Evolutionary conservation across 2,329 filamentous ascomycete species (phyloP).

Genomic region (Claviceps cyperi): DNA sequence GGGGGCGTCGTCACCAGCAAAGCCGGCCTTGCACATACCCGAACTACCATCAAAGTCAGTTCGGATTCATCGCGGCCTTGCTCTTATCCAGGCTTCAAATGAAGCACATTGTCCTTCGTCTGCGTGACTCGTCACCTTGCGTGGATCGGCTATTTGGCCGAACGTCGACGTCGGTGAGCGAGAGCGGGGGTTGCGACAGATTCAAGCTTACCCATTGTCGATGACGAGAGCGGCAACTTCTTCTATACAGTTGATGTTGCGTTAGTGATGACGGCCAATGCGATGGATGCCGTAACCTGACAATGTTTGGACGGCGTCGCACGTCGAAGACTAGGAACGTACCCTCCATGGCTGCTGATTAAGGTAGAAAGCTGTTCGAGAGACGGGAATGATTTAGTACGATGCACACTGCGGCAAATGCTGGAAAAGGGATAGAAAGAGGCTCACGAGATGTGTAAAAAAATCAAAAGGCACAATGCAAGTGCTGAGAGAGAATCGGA

Average conservation of each 20-base stretch:
- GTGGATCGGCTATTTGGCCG: constrained; percentile 4
- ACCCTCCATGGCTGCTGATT: constrained; percentile 44
- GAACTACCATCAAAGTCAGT: constrained; percentile 53
- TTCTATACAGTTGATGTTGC: constrained; percentile 47
- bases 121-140: not conserved
- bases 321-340: constrained; percentile 16
- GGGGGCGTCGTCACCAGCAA: constrained; percentile 99
- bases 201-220: constrained; percentile 96
- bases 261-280: constrained; percentile 25
- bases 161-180: constrained; percentile 21
- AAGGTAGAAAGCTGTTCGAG: constrained; percentile 18
- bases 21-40: constrained; percentile 99
- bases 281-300: not conserved
- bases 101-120: not conserved
- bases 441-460: constrained; percentile 10
- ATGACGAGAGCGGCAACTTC: constrained; percentile 99
- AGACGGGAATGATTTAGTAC: constrained; percentile 7
- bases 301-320: constrained; percentile 1
- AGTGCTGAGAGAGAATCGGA: constrained; percentile 9
- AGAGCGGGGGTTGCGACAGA: constrained; percentile 12
- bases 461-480: constrained; percentile 3
- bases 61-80: not conserved
- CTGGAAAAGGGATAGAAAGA: constrained; percentile 4
- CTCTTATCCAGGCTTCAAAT: not conserved
- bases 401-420: not conserved